Base-by-base conservation (phyloP, 495 filamentous ascomycete genomes). In the Lindgomyces ingoldianus region DNA sequence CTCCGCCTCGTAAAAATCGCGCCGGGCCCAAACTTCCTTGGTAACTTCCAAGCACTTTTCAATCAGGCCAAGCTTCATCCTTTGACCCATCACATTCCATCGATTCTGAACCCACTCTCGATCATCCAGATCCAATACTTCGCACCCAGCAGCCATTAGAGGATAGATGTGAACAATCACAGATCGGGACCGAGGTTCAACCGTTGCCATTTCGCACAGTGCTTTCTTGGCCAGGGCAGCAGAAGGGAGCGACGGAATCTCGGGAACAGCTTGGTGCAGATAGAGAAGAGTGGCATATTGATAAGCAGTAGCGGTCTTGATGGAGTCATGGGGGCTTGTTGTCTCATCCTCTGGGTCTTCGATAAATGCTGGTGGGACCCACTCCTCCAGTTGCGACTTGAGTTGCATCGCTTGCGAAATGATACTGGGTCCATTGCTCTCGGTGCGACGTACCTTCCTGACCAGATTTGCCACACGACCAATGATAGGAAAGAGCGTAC, bases 111-210 rank as follows among this genome's bases (percentile, higher is more conserved):
- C 86, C 87, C 88, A 91, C n/a, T 81, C 73, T 2, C 89, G 77
- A 68, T 89, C 84, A 64, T 88, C 86, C 12, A 75, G 75, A 21
- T 79, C 79, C 19, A 79, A 73, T 0, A 84, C 86, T 65, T 91
- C 89, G 53, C 86, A 88, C 0, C 89, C 87, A 1, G 89, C 89
- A 0, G 83, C 87, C 45, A 91, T 72, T 4, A 93, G 79, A 2
- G 89, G 89, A 63, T 88, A 91, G 66, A 91, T 89, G 36, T 92
- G 89, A 10, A 91, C 84, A 50, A 92, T 89, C 6, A 85, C 84
- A 1, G 88, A 81, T 4, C 88, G 79, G 10, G 85, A 88, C 11
- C 76, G 79, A 0, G 83, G 69, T 0, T 88, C 87, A 0, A 92
- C 85, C 0, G 81, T 87, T 16, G 84, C 85, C 2, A 93, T 74